A percentile compares a stretch with the other conserved stretches of the same genome.
Evolutionary conservation across 306 rosid species (phyloP).

Genomic region (Prunus campanulata): DNA sequence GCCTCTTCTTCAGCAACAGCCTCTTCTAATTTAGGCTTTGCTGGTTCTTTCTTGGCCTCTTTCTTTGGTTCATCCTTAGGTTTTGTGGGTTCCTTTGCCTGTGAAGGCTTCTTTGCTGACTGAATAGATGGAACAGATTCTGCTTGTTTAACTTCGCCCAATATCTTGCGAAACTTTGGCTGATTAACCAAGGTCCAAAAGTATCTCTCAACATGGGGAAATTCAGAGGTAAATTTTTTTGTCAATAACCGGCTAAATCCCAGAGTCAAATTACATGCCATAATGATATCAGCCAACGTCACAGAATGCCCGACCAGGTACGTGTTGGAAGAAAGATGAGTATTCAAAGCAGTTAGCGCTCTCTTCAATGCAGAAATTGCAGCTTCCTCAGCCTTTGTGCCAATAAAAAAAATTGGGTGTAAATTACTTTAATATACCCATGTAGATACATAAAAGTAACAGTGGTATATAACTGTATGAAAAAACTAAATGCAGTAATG

Average conservation of each 20-base stretch:
- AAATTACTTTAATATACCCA: neutral
- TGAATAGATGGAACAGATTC: conserved; percentile 53
- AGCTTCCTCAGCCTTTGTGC: conserved; percentile 68
- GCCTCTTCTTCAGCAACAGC: conserved; percentile 51
- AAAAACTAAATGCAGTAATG: neutral
- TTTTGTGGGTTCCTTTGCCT: conserved; percentile 60
- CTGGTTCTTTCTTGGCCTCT: conserved; percentile 39
- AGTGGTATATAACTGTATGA: no score
- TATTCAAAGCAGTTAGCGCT: conserved; percentile 62
- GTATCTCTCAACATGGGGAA: conserved; percentile 86
- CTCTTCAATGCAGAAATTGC: conserved; percentile 57
- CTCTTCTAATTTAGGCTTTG: conserved; percentile 44
- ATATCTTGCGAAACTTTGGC: conserved; percentile 65
- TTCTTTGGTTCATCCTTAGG: conserved; percentile 67
- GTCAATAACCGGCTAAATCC: conserved; percentile 42
- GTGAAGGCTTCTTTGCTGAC: conserved; percentile 61
- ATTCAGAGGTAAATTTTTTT: conserved; percentile 71
- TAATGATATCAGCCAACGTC: conserved; percentile 71
- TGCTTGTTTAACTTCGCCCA: conserved; percentile 70
- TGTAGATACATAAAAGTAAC: neutral
- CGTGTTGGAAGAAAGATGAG: conserved; percentile 66
- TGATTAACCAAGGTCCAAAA: conserved; percentile 87
- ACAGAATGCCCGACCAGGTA: conserved; percentile 74
- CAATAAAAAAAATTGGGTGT: neutral
- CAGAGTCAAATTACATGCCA: conserved; percentile 40